A percentile compares a stretch with the other conserved stretches of the same genome.
Conservation (phyloP, 441 rosid species). For the Kokia cookei region DNA sequence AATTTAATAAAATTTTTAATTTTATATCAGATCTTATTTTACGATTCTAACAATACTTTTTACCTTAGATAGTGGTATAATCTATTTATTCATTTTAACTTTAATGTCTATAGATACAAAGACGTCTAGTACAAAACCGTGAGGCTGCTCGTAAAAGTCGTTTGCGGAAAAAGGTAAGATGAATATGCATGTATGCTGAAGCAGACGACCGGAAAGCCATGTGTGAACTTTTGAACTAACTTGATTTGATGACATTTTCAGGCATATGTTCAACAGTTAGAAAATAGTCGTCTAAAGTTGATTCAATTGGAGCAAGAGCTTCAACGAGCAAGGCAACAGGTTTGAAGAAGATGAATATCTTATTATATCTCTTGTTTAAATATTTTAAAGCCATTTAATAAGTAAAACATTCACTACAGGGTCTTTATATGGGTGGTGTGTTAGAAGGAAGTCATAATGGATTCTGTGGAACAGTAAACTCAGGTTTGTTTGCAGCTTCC, state of each 20-base stretch:
- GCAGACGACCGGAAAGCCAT: not conserved
- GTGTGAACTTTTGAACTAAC: not conserved
- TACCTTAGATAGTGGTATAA: slow-evolving; percentile 2
- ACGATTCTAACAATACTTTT: not conserved
- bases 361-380: not conserved
- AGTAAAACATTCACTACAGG: slow-evolving; percentile 32
- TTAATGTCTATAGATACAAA: slow-evolving; percentile 49
- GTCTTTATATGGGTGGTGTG: slow-evolving; percentile 49
- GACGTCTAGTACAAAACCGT: slow-evolving; percentile 93
- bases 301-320: slow-evolving; percentile 87
- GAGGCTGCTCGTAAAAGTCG: slow-evolving; percentile 99
- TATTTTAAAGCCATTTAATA: not conserved
- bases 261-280: slow-evolving; percentile 95
- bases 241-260: slow-evolving; percentile 21
- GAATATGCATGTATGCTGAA: not conserved
- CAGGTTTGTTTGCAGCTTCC: slow-evolving; percentile 46
- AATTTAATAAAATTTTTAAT: too few relatives aligned
- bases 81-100: slow-evolving; percentile 8
- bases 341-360: slow-evolving; percentile 8
- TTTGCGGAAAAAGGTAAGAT: slow-evolving; percentile 76
- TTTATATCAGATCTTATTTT: too few relatives aligned
- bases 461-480: slow-evolving; percentile 43
- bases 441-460: slow-evolving; percentile 47
- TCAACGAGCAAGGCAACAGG: slow-evolving; percentile 77
- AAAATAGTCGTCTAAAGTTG: slow-evolving; percentile 75